Evolutionary conservation across 768 basidiomycete species (phyloP).

Genomic region (Trametes cubensis): DNA sequence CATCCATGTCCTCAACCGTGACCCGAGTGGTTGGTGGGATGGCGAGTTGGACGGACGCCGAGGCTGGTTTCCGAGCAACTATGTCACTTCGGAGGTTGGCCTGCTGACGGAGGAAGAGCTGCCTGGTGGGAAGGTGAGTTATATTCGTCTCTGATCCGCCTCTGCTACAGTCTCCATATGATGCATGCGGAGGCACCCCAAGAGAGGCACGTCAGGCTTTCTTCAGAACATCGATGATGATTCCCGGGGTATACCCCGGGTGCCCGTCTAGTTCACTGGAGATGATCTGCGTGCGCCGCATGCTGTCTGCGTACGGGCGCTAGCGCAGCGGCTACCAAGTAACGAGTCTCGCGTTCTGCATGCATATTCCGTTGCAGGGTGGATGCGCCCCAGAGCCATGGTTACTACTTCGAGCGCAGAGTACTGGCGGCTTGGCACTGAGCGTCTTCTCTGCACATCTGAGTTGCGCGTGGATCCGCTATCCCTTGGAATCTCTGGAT

Average conservation of each 20-base stretch:
- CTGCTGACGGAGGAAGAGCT: constrained; percentile 63
- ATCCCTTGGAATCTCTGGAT: neutral
- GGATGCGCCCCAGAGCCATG: neutral
- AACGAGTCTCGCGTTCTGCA: neutral
- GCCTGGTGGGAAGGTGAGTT: constrained; percentile 44
- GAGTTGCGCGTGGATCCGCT: neutral
- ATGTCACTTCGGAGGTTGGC: constrained; percentile 71
- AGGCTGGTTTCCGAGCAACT: constrained; percentile 99
- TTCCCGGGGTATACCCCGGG: too few relatives aligned
- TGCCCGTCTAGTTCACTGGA: too few relatives aligned
- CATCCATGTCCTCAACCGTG: constrained; percentile 87
- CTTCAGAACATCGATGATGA: too few relatives aligned
- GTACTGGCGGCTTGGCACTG: neutral
- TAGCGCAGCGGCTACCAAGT: too few relatives aligned
- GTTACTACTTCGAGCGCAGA: neutral
- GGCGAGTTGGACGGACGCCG: constrained; percentile 86
- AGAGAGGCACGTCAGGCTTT: too few relatives aligned
- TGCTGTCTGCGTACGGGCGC: too few relatives aligned
- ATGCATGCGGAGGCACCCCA: too few relatives aligned
- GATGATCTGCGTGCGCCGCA: too few relatives aligned
- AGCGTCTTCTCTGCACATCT: neutral
- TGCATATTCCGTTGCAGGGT: neutral
- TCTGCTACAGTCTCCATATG: too few relatives aligned
- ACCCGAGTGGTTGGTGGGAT: constrained; percentile 97
- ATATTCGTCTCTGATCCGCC: neutral